Conservation (phyloP, 257 asterid genomes). For the Mitragyna speciosa region DNA sequence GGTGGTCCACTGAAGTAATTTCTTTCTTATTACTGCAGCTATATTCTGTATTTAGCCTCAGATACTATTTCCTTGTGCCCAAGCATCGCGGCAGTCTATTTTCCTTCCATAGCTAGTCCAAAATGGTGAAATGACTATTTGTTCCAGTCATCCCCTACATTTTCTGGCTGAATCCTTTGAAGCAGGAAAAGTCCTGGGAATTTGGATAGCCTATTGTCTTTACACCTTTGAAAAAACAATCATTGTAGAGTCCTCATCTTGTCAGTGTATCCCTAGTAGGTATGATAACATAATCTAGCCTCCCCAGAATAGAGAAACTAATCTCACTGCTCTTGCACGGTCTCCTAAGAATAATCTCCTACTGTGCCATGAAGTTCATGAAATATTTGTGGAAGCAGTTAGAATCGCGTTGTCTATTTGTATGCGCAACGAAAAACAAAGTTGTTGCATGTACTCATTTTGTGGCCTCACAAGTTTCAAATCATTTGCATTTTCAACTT, state of each 20-base stretch:
- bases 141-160: background rate
- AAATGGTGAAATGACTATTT: background rate
- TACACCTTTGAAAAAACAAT: background rate
- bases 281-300: background rate
- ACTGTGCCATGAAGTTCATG: background rate
- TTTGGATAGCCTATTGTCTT: background rate
- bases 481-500: background rate
- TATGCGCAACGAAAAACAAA: background rate
- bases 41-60: background rate
- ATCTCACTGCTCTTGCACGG: background rate
- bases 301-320: background rate
- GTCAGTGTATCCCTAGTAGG: background rate
- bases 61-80: background rate
- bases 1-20: background rate
- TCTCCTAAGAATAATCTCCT: background rate
- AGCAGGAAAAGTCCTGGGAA: background rate
- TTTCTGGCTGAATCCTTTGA: background rate
- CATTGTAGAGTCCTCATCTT: background rate
- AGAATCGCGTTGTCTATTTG: background rate
- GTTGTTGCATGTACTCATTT: background rate
- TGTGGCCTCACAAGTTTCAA: background rate
- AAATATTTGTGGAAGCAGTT: background rate
- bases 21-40: background rate
- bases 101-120: background rate
- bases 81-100: background rate